phyloP scores from a whole-genome alignment of 495 filamentous ascomycete species.

The Aspergillus sparsus region DNA sequence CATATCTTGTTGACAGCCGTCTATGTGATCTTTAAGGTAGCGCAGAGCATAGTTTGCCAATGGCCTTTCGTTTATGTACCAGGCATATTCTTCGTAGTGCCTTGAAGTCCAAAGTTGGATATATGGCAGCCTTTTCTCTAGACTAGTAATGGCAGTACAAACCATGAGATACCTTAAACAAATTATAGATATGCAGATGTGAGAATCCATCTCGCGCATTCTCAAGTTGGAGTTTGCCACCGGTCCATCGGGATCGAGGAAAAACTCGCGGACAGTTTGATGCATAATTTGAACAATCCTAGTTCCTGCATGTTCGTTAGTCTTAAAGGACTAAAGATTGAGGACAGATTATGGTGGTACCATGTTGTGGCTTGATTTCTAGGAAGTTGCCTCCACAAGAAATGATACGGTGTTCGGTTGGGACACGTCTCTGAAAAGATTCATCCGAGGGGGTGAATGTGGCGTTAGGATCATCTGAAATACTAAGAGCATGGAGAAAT shows the following conservation, averaged over 20 bases:
- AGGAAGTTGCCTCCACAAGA: constrained; percentile 13
- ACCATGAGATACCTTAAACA: neutral
- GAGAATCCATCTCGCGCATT: neutral
- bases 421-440: constrained; percentile 1
- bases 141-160: neutral
- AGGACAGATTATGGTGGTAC: no score
- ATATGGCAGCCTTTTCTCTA: neutral
- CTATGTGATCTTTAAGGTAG: no score
- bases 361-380: constrained; percentile 2
- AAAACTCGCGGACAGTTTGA: constrained; percentile 19
- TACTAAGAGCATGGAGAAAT: constrained; percentile 11
- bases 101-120: neutral
- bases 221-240: neutral
- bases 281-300: constrained; percentile 15
- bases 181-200: neutral
- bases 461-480: neutral
- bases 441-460: neutral
- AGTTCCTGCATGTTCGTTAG: neutral
- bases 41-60: neutral
- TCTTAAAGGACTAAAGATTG: no score
- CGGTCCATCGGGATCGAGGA: neutral
- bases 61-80: neutral
- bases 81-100: neutral
- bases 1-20: no score
- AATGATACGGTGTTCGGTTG: neutral